Base-by-base conservation (phyloP, 2,329 filamentous ascomycete species). In the Diaporthe destruens region DNA sequence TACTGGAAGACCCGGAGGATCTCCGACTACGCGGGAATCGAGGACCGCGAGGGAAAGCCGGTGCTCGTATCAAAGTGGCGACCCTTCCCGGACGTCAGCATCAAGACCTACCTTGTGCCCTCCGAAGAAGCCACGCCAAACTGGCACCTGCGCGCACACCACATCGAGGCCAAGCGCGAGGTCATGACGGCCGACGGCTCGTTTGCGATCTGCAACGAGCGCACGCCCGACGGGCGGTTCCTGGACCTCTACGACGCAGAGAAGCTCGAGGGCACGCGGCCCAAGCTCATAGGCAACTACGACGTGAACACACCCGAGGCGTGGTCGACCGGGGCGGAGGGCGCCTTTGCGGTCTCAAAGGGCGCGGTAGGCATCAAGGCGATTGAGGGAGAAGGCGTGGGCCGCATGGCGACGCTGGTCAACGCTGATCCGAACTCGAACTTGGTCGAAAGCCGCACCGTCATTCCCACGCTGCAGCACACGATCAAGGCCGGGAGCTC, bases 381-480 rank as follows among this genome's bases (percentile, higher is more conserved):
- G 75, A 82, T 86, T 71, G 92, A 85, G 78, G 84, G 85, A 0
- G 82, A 79, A 3, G 82, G 77, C 11, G 84, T 82, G 9, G 81
- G 79, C 18, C 85, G 92, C 25, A 82, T 81, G 69, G 93, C 92
- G 3, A 90, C 88, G 78, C 85, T 94, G 34, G 89, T 95, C 61
- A 90, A 94, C 72, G 92, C 92, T 14, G 93, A 95, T 79, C 92
- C 93, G 8, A 95, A 95, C 82, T 93, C 91, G 61, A 95, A 95
- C 81, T 82, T 95, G 44, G 85, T 94, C 2, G 91, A 94, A 82
- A 90, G 90, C 72, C 84, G 93, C 72, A 94, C 92, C 5, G 86
- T 92, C 54, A 88, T 95, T 76, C 93, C 93, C 32, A 91, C 91
- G 39, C 81, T 95, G 77, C 88, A 91, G 78, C 86, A 88, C 75